Evolutionary conservation across 2,329 filamentous ascomycete genomes (phyloP), one percentile per base, ranked within the genome.

Genomic region (Alternaria sp.): DNA sequence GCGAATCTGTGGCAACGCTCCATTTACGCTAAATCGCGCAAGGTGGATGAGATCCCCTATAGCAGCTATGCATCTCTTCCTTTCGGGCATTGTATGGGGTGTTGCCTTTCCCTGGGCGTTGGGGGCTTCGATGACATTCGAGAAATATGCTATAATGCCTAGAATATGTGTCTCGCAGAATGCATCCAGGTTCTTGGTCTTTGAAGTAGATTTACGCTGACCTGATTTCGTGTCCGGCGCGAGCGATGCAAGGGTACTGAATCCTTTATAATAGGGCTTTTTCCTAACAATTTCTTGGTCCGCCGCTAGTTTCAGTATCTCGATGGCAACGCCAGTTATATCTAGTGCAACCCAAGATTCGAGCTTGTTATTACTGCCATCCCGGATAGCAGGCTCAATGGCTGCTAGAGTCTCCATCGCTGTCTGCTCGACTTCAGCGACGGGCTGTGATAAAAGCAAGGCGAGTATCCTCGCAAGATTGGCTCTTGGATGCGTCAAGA

Each of bases 1-100:
- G 66, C 93, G 93, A 57, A 98, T 94, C 89, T 97, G 94, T 22
- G 95, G 94, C 41, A 97, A 84, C 51, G 92, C 95, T 68, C 90
- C 88, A 62, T 88, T 89, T 32, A 94, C 88, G 71, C 91, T 89
- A 3, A 84, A 84, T 69, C 88, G 90, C 44, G 92, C 91, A 49
- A 96, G 83, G 54, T 84, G 87, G 51, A 97, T 90, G 86, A 99
- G 91, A 74, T 96, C 92, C 67, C 93, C 91, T 74, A 99, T 90
- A 5, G 92, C 94, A 64, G 87, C 87, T 8, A 99, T 87, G 68
- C 90, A 93, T 59, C 91, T 86, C 57, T 87, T 87, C 70, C 93
- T 92, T 74, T 97, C 93, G 71, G 75, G 85, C 69, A 80, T 82
- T 65, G 79, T 86, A 57, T 87, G 86, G 59, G 85, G 83, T 20